These are phyloP conservation scores for Hypoxylon trugodes DNA, from an alignment of 495 filamentous ascomycete genomes.

Conservation along the genomic window DNA sequence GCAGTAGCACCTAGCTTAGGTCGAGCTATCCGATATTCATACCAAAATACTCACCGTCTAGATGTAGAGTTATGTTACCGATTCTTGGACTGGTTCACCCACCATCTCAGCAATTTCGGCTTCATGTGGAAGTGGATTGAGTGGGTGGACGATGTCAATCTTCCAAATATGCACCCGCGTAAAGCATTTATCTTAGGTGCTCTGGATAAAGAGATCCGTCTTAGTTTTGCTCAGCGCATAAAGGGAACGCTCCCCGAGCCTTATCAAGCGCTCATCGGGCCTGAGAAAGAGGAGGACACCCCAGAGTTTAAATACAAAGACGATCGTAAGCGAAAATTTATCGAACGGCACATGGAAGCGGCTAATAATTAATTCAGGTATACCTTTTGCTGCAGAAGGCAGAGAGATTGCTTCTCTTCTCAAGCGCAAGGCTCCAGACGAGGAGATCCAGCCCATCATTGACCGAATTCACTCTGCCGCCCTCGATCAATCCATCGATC, in stretches of 20 bases:
- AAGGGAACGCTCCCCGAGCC: constrained; percentile 89
- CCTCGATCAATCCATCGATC: constrained; percentile 71
- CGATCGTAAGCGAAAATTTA: constrained; percentile 66
- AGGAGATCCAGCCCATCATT: constrained; percentile 80
- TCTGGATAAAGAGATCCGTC: constrained; percentile 94
- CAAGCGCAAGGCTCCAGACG: constrained; percentile 81
- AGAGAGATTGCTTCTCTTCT: constrained; percentile 80
- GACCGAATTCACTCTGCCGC: constrained; percentile 80
- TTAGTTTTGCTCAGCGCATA: constrained; percentile 96
- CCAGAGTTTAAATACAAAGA: constrained; percentile 92
- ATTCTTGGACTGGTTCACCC: constrained; percentile 97
- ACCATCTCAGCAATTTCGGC: constrained; percentile 98
- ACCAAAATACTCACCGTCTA: constrained; percentile 78
- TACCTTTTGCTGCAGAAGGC: constrained; percentile 82
- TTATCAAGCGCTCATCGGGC: constrained; percentile 81
- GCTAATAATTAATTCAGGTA: constrained; percentile 58
- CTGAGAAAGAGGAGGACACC: constrained; percentile 89
- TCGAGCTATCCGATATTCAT: constrained; percentile 90
- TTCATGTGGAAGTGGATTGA: constrained; percentile 99
- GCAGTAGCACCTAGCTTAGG: constrained; percentile 96
- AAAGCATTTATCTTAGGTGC: constrained; percentile 92
- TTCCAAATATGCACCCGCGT: constrained; percentile 79
- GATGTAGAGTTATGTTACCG: constrained; percentile 87
- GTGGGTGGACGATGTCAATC: constrained; percentile 88
- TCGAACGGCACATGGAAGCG: background rate